phyloP scores from a whole-genome alignment of 2,329 filamentous ascomycete genomes.

The Talaromyces piceae region DNA sequence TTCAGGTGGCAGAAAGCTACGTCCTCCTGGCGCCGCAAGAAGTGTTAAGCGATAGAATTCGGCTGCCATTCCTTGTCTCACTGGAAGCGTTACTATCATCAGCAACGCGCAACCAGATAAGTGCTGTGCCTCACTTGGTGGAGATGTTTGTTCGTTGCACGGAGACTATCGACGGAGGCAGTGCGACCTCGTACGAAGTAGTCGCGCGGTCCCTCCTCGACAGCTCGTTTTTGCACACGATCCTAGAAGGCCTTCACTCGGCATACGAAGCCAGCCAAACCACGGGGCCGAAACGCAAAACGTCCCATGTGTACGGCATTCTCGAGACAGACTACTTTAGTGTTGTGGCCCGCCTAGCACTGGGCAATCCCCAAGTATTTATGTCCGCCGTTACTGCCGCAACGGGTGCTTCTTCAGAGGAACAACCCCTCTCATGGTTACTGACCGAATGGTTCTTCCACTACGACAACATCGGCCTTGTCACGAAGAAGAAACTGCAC shows the following conservation, averaged over 20 bases:
- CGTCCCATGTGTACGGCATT: slow-evolving; percentile 62
- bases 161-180: slow-evolving; percentile 52
- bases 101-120: slow-evolving; percentile 32
- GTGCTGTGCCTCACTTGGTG: slow-evolving; percentile 42
- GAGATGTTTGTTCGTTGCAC: slow-evolving; percentile 60
- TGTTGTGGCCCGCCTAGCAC: slow-evolving; percentile 68
- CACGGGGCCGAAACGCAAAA: slow-evolving; percentile 67
- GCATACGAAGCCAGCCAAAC: slow-evolving; percentile 69
- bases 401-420: slow-evolving; percentile 19
- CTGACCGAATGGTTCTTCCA: slow-evolving; percentile 43
- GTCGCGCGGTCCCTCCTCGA: slow-evolving; percentile 60
- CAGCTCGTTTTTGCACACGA: slow-evolving; percentile 53
- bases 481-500: slow-evolving; percentile 41
- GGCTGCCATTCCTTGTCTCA: slow-evolving; percentile 29
- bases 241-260: slow-evolving; percentile 60
- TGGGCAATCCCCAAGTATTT: slow-evolving; percentile 65
- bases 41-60: slow-evolving; percentile 34
- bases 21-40: slow-evolving; percentile 54
- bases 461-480: slow-evolving; percentile 42
- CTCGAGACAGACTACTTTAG: slow-evolving; percentile 80
- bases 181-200: slow-evolving; percentile 51
- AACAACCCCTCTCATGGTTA: slow-evolving; percentile 36
- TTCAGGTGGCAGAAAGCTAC: slow-evolving; percentile 63
- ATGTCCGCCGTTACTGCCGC: slow-evolving; percentile 43
- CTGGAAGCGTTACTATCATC: slow-evolving; percentile 34